Conservation (phyloP, 2,329 filamentous ascomycete genomes). For the Triangularia setosa region DNA sequence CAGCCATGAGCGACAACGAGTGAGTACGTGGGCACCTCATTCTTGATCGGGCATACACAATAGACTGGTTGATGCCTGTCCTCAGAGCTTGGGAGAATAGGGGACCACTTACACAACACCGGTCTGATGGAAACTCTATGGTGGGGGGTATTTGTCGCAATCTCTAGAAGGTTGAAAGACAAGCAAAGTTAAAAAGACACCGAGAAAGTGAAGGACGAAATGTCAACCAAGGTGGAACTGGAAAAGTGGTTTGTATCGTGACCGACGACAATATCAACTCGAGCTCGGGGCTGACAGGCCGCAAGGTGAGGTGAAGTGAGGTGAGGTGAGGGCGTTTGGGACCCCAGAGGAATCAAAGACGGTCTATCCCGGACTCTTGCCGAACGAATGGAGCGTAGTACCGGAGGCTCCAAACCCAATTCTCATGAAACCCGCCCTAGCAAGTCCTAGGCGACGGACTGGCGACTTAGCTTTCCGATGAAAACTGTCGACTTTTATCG, state of each 20-base stretch:
- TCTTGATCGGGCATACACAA: not conserved
- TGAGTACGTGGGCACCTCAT: not conserved
- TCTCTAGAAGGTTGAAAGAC: conserved; percentile 6
- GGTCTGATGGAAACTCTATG: conserved; percentile 3
- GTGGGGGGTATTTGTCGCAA: conserved; percentile 6
- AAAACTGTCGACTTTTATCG: conserved; percentile 5
- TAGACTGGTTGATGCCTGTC: not conserved
- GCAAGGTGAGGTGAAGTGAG: not conserved
- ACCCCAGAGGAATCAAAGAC: not conserved
- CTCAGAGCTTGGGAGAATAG: not conserved
- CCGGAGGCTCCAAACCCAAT: conserved; percentile 11
- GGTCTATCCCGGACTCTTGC: conserved; percentile 7
- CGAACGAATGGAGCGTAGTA: conserved; percentile 6
- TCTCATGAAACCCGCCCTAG: conserved; percentile 6
- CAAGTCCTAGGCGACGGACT: not conserved
- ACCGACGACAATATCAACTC: not conserved
- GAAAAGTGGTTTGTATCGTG: not conserved
- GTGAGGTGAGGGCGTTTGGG: not conserved
- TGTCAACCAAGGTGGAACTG: not conserved
- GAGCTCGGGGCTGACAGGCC: not conserved
- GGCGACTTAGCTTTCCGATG: conserved; percentile 7
- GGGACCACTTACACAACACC: conserved; percentile 3
- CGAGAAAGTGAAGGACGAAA: not conserved
- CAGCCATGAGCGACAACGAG: not conserved
- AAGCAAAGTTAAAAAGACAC: not conserved